phyloP scores from a whole-genome alignment of 768 basidiomycete species.

The Pulveroboletus sp. region DNA sequence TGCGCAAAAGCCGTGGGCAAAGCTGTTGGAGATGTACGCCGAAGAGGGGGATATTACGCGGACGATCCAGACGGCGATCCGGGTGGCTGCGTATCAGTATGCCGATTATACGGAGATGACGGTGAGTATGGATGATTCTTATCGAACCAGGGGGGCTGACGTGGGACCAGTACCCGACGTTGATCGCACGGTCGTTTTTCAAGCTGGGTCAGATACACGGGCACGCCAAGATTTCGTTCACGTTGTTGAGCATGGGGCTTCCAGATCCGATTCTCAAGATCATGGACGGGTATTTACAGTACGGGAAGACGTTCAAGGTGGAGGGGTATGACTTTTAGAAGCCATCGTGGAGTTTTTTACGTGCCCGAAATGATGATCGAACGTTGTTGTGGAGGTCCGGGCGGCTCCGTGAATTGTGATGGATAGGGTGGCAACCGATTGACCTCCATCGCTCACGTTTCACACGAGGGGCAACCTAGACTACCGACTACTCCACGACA shows the following conservation, averaged over 20 bases:
- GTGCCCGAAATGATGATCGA: too few species aligned
- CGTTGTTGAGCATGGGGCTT: slow-evolving; percentile 89
- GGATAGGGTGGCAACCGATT: too few species aligned
- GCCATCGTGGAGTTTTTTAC: too few species aligned
- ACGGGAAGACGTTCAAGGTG: slow-evolving; percentile 83
- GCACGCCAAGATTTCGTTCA: slow-evolving; percentile 90
- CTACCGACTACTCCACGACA: too few species aligned
- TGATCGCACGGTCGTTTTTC: slow-evolving; percentile 87
- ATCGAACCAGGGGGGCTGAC: neutral
- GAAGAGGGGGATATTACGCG: slow-evolving; percentile 93
- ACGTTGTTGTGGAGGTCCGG: too few species aligned
- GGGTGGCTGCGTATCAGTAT: slow-evolving; percentile 89
- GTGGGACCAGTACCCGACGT: slow-evolving; percentile 65
- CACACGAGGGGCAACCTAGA: too few species aligned
- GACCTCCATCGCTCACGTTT: too few species aligned
- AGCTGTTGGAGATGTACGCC: slow-evolving; percentile 93
- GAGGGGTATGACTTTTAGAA: slow-evolving; percentile 78
- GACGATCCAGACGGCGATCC: slow-evolving; percentile 85
- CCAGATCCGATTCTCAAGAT: slow-evolving; percentile 88
- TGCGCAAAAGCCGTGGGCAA: slow-evolving; percentile 88
- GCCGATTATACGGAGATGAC: slow-evolving; percentile 88
- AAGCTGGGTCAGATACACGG: slow-evolving; percentile 93
- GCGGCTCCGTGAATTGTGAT: slow-evolving; percentile 7
- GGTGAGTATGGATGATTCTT: slow-evolving; percentile 42
- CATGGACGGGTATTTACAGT: slow-evolving; percentile 88